Conservation (phyloP, 208 protist species). For the Blastocrithidia nonstop region DNA sequence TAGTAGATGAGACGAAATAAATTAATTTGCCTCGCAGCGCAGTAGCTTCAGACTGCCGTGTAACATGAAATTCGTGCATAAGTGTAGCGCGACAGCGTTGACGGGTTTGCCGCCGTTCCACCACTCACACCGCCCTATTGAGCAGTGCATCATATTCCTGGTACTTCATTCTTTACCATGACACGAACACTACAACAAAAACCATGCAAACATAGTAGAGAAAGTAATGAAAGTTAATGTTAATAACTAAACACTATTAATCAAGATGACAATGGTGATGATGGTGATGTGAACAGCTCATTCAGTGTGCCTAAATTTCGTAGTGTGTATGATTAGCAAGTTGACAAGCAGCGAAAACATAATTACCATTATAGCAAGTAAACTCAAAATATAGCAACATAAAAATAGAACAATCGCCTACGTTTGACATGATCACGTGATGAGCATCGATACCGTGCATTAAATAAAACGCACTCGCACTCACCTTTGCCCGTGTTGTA, state of each 20-base stretch:
- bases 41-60: constrained; percentile 7
- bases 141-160: constrained; percentile 34
- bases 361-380: no score
- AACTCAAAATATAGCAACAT: no score
- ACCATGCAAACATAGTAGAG: neutral
- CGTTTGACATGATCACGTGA: no score
- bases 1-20: neutral
- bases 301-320: constrained; percentile 16
- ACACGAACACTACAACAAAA: constrained; percentile 6
- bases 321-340: constrained; percentile 28
- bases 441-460: no score
- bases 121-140: constrained; percentile 54
- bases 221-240: neutral
- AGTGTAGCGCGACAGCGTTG: constrained; percentile 39
- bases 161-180: constrained; percentile 51
- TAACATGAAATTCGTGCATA: constrained; percentile 44
- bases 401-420: no score
- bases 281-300: neutral
- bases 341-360: neutral
- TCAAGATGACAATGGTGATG: no score
- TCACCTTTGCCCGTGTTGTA: neutral
- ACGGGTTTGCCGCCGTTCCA: constrained; percentile 50
- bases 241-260: neutral
- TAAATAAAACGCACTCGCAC: no score
- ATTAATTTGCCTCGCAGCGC: neutral